Evolutionary conservation across 768 basidiomycete species (phyloP).

Genomic region (Suillus fuscotomentosus): DNA sequence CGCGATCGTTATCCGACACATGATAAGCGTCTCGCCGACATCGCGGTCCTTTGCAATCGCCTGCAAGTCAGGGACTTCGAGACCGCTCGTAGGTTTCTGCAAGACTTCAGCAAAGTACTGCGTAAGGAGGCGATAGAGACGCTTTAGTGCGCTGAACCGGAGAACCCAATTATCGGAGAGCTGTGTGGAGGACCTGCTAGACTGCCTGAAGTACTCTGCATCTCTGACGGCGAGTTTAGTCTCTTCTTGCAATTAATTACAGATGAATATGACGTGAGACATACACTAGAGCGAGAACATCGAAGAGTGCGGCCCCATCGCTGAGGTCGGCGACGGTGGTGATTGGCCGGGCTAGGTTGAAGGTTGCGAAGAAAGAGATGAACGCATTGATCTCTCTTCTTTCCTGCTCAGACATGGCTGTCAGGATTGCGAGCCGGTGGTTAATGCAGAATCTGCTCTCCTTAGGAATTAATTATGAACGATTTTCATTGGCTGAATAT

Average conservation of each 20-base stretch:
- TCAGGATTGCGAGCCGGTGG: neutral
- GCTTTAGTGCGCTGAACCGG: conserved; percentile 79
- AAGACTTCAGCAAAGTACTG: conserved; percentile 86
- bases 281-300: conserved; percentile 75
- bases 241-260: neutral
- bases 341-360: conserved; percentile 64
- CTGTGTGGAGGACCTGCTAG: conserved; percentile 56
- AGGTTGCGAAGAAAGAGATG: conserved; percentile 76
- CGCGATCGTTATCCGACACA: conserved; percentile 82
- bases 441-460: neutral
- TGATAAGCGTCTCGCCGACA: conserved; percentile 59
- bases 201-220: conserved; percentile 70
- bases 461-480: neutral
- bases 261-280: conserved; percentile 23
- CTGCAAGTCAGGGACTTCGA: conserved; percentile 88
- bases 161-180: conserved; percentile 88
- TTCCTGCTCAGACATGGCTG: conserved; percentile 37
- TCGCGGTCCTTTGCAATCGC: conserved; percentile 78
- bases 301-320: conserved; percentile 76
- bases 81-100: conserved; percentile 70
- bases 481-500: neutral
- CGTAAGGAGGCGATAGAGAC: conserved; percentile 83
- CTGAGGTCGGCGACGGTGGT: conserved; percentile 67
- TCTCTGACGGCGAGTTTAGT: conserved; percentile 49
- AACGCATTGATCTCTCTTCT: conserved; percentile 76